These are phyloP conservation scores for Ogataea naganishii DNA, from an alignment of 805 yeast genomes.

Conservation along the genomic window DNA sequence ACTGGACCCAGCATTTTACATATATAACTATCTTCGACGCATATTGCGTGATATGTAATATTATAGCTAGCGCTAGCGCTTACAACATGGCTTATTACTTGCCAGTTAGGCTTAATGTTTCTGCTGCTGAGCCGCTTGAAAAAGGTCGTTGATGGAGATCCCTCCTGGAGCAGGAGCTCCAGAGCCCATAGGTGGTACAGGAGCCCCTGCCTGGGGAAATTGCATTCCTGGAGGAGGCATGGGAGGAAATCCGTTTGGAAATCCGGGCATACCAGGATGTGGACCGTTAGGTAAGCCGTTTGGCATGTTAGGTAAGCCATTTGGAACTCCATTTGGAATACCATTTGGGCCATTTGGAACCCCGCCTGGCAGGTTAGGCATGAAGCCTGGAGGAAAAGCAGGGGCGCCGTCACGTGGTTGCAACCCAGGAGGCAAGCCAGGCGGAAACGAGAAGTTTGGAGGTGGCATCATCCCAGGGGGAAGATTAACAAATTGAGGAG, in stretches of 20 bases:
- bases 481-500: constrained; percentile 1
- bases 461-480: too few species aligned
- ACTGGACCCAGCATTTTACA: constrained; percentile 3
- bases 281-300: constrained; percentile 2
- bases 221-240: not conserved
- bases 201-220: too few species aligned
- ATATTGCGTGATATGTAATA: too few species aligned
- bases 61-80: too few species aligned
- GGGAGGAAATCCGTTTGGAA: not conserved
- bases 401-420: constrained; percentile 2
- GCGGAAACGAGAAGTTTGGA: constrained; percentile 4
- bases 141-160: too few species aligned
- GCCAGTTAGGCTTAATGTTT: too few species aligned
- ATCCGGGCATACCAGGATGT: not conserved
- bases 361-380: constrained; percentile 3
- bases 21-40: too few species aligned
- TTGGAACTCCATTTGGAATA: constrained; percentile 1
- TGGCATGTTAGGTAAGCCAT: not conserved
- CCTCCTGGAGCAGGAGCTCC: too few species aligned
- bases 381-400: constrained; percentile 2
- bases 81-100: too few species aligned
- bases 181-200: too few species aligned
- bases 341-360: constrained; percentile 4
- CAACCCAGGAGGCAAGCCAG: constrained; percentile 4
- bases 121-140: too few species aligned